Conservation (phyloP, 306 rosid genomes). For the Dalbergia oliveri region DNA sequence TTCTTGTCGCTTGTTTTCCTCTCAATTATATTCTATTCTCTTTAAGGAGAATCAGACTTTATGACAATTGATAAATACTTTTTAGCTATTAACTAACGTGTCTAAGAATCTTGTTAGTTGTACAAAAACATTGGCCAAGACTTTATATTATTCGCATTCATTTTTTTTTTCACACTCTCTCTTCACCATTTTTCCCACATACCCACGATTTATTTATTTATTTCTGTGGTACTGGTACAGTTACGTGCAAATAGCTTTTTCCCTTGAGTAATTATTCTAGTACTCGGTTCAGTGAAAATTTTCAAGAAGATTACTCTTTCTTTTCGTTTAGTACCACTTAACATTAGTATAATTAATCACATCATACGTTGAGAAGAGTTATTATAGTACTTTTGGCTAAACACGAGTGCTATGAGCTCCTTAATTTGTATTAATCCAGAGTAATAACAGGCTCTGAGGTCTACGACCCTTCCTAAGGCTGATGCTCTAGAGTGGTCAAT, state of each 20-base stretch:
- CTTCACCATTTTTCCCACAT: too few relatives aligned
- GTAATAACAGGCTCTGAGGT: too few relatives aligned
- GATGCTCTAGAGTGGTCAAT: too few relatives aligned
- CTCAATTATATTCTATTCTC: slow-evolving; percentile 23
- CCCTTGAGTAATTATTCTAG: background rate
- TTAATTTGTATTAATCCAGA: too few relatives aligned
- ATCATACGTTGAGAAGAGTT: background rate
- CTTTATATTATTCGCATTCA: too few relatives aligned
- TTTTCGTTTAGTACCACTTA: background rate
- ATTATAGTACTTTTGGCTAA: background rate
- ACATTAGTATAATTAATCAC: background rate
- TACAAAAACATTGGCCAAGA: background rate
- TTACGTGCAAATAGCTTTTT: too few relatives aligned
- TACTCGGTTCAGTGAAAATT: background rate
- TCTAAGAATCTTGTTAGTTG: background rate
- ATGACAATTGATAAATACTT: background rate
- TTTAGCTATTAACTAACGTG: background rate
- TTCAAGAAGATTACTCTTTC: background rate
- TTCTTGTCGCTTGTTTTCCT: background rate
- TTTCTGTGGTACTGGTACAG: too few relatives aligned
- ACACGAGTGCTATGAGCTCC: too few relatives aligned
- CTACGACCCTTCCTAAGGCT: too few relatives aligned
- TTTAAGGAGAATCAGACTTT: background rate
- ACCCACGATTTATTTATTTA: too few relatives aligned
- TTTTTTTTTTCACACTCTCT: too few relatives aligned